Conservation (phyloP, 2,329 filamentous ascomycete genomes). For the Aspergillus clavatus region DNA sequence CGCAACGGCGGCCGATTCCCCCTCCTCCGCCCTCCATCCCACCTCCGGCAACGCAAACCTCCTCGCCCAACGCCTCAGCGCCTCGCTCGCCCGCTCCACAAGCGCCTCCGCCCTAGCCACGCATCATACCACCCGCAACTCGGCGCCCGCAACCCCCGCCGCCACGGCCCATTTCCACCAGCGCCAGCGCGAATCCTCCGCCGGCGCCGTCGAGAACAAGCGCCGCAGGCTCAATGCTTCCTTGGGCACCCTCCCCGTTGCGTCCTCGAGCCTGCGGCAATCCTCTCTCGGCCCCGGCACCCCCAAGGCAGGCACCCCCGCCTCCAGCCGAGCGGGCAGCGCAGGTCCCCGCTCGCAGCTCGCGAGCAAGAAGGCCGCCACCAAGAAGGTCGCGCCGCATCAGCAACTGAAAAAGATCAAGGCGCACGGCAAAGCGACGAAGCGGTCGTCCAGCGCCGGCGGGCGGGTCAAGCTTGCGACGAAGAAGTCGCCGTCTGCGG, state of each 20-base stretch:
- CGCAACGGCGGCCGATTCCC: conserved; percentile 39
- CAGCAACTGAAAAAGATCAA: conserved; percentile 45
- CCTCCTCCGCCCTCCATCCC: conserved; percentile 47
- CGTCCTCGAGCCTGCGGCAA: conserved; percentile 55
- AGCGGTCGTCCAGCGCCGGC: conserved; percentile 41
- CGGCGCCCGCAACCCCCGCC: conserved; percentile 43
- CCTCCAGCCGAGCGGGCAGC: conserved; percentile 53
- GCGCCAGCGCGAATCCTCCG: conserved; percentile 52
- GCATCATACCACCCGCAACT: conserved; percentile 36
- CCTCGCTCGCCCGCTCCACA: conserved; percentile 27
- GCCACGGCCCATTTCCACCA: conserved; percentile 40
- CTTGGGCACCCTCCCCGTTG: conserved; percentile 50
- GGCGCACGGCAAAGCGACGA: conserved; percentile 35
- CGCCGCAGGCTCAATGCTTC: conserved; percentile 53
- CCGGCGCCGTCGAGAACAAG: conserved; percentile 52
- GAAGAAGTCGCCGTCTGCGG: conserved; percentile 41
- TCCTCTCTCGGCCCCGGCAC: conserved; percentile 60
- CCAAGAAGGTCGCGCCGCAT: conserved; percentile 54
- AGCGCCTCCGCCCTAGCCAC: conserved; percentile 39
- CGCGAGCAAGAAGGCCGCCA: conserved; percentile 42
- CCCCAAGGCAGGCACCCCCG: conserved; percentile 54
- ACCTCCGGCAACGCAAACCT: conserved; percentile 53
- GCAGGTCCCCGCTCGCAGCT: conserved; percentile 48
- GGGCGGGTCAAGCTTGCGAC: conserved; percentile 32
- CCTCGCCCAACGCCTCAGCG: conserved; percentile 47